Base-by-base conservation (phyloP, 257 asterid genomes). In the Rauvolfia tetraphylla region DNA sequence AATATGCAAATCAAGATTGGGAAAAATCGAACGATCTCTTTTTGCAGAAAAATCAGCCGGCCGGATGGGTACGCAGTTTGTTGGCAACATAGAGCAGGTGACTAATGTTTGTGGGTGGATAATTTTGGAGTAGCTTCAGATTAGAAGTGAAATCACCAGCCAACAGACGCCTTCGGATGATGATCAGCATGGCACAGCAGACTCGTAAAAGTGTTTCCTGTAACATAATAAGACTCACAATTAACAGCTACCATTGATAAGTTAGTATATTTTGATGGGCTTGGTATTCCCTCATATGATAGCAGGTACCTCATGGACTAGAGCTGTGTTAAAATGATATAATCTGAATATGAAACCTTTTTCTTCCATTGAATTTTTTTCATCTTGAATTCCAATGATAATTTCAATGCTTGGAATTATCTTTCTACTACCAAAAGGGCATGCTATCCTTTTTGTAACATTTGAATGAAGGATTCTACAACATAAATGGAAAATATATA, bases 121-220 rank as follows among this genome's bases (percentile, higher is more conserved):
- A 94, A 75, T 88, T 86, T 83, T 94, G 98, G 67, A 92, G 95
- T 74, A 94, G 82, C 86, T 94, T 92, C 74, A 94, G 88, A 88
- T 94, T 94, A 41, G 97, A 86, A 33, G 97, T 94, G 85, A 94
- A 94, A 84, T 94, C 98, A 6, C 97, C 97, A 51, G 96, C 98
- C 70, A 94, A 96, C 57, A 94, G 80, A 44, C 97, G 95, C 90
- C 87, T 92, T 79, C 97, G 84, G 9, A 92, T 95, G 8, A 92
- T 89, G 65, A 94, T 82, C 82, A 94, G 89, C 98, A 92, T 94
- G 8, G 98, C 97, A 68, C 98, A 94, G 80, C 97, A 94, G 62
- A 94, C 78, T 54, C 98, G 88, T 10, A 92, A 96, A 61, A 94
- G 84, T 0, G 97, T 92, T 80, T 88, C 98, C 98, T 94, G 93